Conservation (phyloP, 2,329 filamentous ascomycete genomes). For the Clarireedia hainanense region DNA sequence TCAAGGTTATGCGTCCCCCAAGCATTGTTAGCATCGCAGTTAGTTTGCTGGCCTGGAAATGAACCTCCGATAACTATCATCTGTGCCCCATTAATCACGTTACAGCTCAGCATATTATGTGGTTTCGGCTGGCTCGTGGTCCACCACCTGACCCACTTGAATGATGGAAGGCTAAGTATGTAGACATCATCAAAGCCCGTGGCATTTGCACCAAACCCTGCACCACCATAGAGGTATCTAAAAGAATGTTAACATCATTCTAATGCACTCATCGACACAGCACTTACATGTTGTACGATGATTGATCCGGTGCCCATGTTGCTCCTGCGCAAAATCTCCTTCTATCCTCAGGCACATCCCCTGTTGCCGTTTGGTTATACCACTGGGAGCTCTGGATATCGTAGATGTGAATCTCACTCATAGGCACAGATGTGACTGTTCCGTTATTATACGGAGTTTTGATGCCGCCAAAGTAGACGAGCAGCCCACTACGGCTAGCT, state of each 20-base stretch:
- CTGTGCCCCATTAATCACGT: constrained; percentile 45
- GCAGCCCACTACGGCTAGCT: constrained; percentile 48
- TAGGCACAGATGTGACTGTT: constrained; percentile 36
- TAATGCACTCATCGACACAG: not conserved
- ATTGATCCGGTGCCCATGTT: constrained; percentile 50
- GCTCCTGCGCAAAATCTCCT: constrained; percentile 54
- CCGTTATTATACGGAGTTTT: constrained; percentile 37
- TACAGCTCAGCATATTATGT: constrained; percentile 49
- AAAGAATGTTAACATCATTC: constrained; percentile 8
- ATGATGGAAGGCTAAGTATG: constrained; percentile 53
- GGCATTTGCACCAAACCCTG: constrained; percentile 37
- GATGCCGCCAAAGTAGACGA: constrained; percentile 56
- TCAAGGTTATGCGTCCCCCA: constrained; percentile 51
- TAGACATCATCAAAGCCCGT: constrained; percentile 55
- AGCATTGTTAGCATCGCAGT: constrained; percentile 44
- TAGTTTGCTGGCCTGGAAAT: constrained; percentile 38
- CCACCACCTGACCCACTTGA: constrained; percentile 52
- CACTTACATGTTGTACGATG: constrained; percentile 56
- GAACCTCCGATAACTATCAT: constrained; percentile 57
- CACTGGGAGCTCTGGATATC: constrained; percentile 52
- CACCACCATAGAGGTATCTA: constrained; percentile 56
- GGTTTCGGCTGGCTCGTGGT: constrained; percentile 31
- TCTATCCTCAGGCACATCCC: constrained; percentile 43
- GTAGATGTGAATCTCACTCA: constrained; percentile 49
- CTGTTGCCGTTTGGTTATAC: constrained; percentile 51